These are phyloP conservation scores for Alternaria ethzedia DNA, from an alignment of 2,329 filamentous ascomycete species.

Conservation along the genomic window DNA sequence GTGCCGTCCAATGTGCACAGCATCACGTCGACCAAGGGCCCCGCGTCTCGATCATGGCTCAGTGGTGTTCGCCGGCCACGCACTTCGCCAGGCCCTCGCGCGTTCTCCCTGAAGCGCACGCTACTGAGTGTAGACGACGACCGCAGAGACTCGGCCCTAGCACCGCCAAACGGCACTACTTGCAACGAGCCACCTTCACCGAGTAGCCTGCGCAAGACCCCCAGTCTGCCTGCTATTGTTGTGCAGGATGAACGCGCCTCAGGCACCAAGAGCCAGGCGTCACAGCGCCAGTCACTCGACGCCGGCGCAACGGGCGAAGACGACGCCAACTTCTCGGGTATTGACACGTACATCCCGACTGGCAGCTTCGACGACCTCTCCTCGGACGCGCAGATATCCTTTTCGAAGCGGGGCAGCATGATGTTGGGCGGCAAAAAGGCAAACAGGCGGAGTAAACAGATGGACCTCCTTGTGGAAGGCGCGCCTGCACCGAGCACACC, in stretches of 20 bases:
- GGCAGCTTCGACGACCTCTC: constrained; percentile 60
- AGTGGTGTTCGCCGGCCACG: constrained; percentile 45
- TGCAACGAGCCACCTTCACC: constrained; percentile 40
- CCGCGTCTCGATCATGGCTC: constrained; percentile 45
- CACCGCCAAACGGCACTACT: constrained; percentile 43
- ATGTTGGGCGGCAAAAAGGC: constrained; percentile 61
- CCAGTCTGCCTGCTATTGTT: constrained; percentile 54
- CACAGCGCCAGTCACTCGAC: constrained; percentile 14
- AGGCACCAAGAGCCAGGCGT: constrained; percentile 4
- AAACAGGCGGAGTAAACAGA: constrained; percentile 43
- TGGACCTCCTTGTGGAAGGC: constrained; percentile 31
- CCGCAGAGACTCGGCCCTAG: constrained; percentile 50
- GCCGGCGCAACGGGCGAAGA: constrained; percentile 12
- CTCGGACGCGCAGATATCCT: constrained; percentile 59
- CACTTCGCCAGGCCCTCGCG: constrained; percentile 46
- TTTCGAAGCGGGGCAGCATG: constrained; percentile 67
- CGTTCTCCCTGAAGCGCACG: constrained; percentile 39
- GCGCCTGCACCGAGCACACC: constrained; percentile 22
- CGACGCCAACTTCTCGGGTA: constrained; percentile 51
- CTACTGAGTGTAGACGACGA: constrained; percentile 42
- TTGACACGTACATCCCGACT: constrained; percentile 63
- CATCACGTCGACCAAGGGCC: constrained; percentile 20
- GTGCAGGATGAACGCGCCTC: constrained; percentile 49
- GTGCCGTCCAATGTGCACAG: constrained; percentile 21
- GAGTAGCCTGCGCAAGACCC: constrained; percentile 44